Evolutionary conservation across 164 flowering plant genomes (phyloP), one percentile per base, ranked within the genome.

Genomic region (Vitis vinifera): DNA sequence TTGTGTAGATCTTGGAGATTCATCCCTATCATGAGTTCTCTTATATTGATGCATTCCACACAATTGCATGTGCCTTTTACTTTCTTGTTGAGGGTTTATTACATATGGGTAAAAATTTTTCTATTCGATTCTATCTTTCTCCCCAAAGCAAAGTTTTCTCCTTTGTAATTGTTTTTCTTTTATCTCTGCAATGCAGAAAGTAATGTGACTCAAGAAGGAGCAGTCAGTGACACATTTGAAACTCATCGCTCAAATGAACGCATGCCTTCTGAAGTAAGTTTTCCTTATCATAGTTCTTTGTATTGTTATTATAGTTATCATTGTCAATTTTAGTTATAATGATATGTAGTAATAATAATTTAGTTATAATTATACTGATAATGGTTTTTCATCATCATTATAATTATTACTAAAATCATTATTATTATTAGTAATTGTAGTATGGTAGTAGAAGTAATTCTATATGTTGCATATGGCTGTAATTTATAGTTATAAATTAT

Each of bases 231-330:
- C 63, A 17, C 74, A 30, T 27, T 9, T 23, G 56, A 65, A 59
- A 68, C 63, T 62, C 83, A 29, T 68, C 70, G 15, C n/a, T 71
- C 83, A 51, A 69, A 68, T 55, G 82, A 71, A 23, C 63, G 72
- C 55, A 62, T 2, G 27, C 75, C 37, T 71, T 73, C 78, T 17
- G 81, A 85, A 66, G 90, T 87, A 71, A 73, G 84, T 73, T 37
- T 37, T 37, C 44, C 44, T 37, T 37, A 37, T 37, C 44, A 37
- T 37, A 37, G 44, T 37, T 37, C 44, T 6, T 6, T 37, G 44
- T 37, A 37, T 37, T 37, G 44, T 37, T 6, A 37, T 37, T 37
- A 37, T 37, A 37, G 44, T 37, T 6, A 37, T 37, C 44, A 37
- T 37, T 4, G 44, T 4, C 44, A 37, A 37, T 37, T 37, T 37